These are phyloP conservation scores for Cephaloascus fragrans DNA, from an alignment of 805 yeast genomes.

Conservation along the genomic window DNA sequence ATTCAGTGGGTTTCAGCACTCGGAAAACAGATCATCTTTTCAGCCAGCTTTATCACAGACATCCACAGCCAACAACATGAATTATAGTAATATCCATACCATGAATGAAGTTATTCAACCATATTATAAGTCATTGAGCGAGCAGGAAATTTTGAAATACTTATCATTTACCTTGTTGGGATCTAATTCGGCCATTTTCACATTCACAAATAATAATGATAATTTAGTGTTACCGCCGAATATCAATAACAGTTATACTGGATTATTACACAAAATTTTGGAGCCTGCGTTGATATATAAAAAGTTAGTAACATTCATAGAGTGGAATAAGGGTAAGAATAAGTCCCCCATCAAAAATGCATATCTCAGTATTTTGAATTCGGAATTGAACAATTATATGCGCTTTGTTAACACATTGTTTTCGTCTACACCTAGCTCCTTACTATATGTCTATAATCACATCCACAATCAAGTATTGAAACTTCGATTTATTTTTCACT, in stretches of 20 bases:
- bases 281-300: constrained; percentile 69
- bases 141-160: constrained; percentile 31
- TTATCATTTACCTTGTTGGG: constrained; percentile 52
- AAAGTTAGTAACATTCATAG: constrained; percentile 23
- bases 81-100: not conserved
- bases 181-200: constrained; percentile 46
- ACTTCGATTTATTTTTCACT: constrained; percentile 45
- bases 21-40: constrained; percentile 6
- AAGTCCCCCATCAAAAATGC: constrained; percentile 55
- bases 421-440: constrained; percentile 14
- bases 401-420: constrained; percentile 23
- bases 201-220: constrained; percentile 22
- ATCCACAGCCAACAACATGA: constrained; percentile 1
- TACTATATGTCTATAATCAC: constrained; percentile 24
- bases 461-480: constrained; percentile 42
- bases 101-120: not conserved
- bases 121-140: constrained; percentile 12
- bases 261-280: constrained; percentile 42
- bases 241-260: constrained; percentile 47
- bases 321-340: constrained; percentile 13
- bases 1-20: constrained; percentile 3
- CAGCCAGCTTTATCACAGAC: constrained; percentile 1
- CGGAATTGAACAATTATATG: constrained; percentile 23
- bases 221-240: constrained; percentile 37
- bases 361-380: constrained; percentile 38